Conservation (phyloP, 495 filamentous ascomycete species). For the Cercophora scortea region DNA sequence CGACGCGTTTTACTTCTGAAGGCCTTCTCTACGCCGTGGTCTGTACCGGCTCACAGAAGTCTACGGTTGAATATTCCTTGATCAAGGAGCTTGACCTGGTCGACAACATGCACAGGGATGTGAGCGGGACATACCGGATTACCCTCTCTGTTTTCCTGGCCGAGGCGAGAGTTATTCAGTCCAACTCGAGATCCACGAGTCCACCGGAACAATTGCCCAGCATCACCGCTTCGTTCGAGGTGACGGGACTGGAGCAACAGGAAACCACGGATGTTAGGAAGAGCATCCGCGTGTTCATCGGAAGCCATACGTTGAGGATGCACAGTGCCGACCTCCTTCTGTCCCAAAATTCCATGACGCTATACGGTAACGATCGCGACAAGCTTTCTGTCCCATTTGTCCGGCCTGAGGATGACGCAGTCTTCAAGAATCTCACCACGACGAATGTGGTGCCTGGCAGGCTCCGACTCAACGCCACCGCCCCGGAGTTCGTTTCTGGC, state of each 20-base stretch:
- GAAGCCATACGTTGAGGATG: constrained; percentile 77
- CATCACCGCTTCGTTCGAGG: constrained; percentile 68
- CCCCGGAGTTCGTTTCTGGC: constrained; percentile 37
- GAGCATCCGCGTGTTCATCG: constrained; percentile 71
- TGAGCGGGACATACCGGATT: constrained; percentile 56
- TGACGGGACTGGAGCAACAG: constrained; percentile 46
- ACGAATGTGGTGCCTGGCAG: constrained; percentile 41
- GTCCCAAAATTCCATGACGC: constrained; percentile 77
- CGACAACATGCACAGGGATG: constrained; percentile 54
- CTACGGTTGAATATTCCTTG: constrained; percentile 63
- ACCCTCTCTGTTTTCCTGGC: constrained; percentile 79
- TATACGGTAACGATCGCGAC: constrained; percentile 79
- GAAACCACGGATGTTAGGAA: constrained; percentile 40
- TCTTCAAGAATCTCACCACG: constrained; percentile 70
- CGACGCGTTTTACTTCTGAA: constrained; percentile 74
- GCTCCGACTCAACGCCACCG: constrained; percentile 41
- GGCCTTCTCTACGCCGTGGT: constrained; percentile 84
- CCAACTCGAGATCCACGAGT: constrained; percentile 64
- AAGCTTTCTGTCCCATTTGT: constrained; percentile 91
- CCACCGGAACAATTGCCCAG: constrained; percentile 73
- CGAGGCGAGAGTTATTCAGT: constrained; percentile 74
- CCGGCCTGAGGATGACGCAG: constrained; percentile 76
- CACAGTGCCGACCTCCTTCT: constrained; percentile 89
- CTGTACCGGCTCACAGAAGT: constrained; percentile 86
- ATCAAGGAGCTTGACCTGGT: constrained; percentile 63